Evolutionary conservation across 108 stramenopile genomes (phyloP).

Genomic region (Pseudonitzschia pungens): DNA sequence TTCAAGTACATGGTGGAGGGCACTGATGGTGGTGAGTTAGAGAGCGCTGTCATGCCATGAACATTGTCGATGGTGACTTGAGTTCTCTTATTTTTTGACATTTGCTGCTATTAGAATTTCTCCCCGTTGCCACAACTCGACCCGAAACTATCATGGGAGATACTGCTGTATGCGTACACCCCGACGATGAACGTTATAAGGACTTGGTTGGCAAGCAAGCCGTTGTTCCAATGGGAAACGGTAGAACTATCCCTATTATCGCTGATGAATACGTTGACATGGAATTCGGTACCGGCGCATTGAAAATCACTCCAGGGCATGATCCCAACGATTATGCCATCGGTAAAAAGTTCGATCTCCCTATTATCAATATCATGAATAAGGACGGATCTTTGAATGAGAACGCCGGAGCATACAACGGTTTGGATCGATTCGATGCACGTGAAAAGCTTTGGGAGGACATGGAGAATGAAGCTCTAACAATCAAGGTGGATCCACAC

Average conservation of each 20-base stretch:
- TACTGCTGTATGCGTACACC: slow-evolving; percentile 94
- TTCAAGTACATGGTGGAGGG: slow-evolving; percentile 93
- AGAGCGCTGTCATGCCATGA: not conserved
- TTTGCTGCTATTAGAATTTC: slow-evolving; percentile 48
- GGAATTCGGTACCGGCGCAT: slow-evolving; percentile 95
- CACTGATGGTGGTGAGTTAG: slow-evolving; percentile 51
- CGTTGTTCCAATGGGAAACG: slow-evolving; percentile 84
- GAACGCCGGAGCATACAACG: slow-evolving; percentile 81
- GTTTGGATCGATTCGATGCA: slow-evolving; percentile 93
- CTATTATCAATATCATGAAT: slow-evolving; percentile 96
- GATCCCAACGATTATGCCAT: slow-evolving; percentile 97
- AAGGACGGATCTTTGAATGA: slow-evolving; percentile 90
- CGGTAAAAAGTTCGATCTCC: slow-evolving; percentile 90
- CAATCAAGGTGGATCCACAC: slow-evolving; percentile 84
- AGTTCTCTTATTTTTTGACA: not conserved
- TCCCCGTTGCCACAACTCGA: slow-evolving; percentile 93
- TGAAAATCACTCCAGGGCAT: slow-evolving; percentile 97
- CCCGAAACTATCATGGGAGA: slow-evolving; percentile 97
- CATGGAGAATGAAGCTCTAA: slow-evolving; percentile 81
- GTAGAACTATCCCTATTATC: slow-evolving; percentile 85
- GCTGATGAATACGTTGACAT: slow-evolving; percentile 96
- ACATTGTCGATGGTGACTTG: not conserved
- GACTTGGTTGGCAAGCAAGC: slow-evolving; percentile 88
- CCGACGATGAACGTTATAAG: slow-evolving; percentile 91
- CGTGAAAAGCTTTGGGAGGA: slow-evolving; percentile 86